These are phyloP conservation scores for Ampelocalamus luodianensis DNA, from an alignment of 176 grass and related monocot genomes.

Conservation along the genomic window DNA sequence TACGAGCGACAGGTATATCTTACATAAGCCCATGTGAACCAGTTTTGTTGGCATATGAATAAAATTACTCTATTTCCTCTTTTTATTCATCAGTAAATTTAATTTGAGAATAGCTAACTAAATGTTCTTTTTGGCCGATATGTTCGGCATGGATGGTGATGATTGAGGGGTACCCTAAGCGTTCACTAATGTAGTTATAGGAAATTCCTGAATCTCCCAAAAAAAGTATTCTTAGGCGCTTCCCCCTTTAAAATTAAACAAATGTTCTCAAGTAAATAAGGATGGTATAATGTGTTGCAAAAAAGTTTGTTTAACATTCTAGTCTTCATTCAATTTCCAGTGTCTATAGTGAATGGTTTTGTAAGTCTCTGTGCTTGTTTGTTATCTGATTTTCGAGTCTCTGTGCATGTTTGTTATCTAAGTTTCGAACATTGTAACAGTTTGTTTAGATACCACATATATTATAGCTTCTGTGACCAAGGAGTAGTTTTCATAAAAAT, in stretches of 20 bases:
- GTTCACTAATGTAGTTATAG: not conserved
- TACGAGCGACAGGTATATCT: slow-evolving; percentile 88
- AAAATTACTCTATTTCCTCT: not conserved
- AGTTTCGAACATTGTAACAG: not conserved
- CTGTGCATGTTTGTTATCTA: not conserved
- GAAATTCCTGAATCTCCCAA: not conserved
- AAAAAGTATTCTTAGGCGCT: not conserved
- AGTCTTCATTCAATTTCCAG: not conserved
- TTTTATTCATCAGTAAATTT: slow-evolving; percentile 1
- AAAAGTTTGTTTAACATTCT: not conserved
- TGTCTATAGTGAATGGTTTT: not conserved
- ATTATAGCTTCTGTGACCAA: not conserved
- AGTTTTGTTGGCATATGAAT: not conserved
- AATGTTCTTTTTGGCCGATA: not conserved
- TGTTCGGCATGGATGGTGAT: not conserved
- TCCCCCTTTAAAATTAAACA: not conserved
- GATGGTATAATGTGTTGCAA: not conserved
- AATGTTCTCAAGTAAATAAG: not conserved
- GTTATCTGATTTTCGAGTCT: not conserved
- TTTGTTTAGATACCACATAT: not conserved
- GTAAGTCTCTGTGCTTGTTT: not conserved
- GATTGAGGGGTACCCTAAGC: not conserved
- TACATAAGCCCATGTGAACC: not conserved
- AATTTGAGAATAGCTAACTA: slow-evolving; percentile 12
- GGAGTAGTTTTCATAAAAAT: not conserved